Percentiles rank a stretch among this genome's conserved stretches.
Evolutionary conservation across 805 yeast genomes (phyloP).

Genomic region (Myxozyma kluyveri): DNA sequence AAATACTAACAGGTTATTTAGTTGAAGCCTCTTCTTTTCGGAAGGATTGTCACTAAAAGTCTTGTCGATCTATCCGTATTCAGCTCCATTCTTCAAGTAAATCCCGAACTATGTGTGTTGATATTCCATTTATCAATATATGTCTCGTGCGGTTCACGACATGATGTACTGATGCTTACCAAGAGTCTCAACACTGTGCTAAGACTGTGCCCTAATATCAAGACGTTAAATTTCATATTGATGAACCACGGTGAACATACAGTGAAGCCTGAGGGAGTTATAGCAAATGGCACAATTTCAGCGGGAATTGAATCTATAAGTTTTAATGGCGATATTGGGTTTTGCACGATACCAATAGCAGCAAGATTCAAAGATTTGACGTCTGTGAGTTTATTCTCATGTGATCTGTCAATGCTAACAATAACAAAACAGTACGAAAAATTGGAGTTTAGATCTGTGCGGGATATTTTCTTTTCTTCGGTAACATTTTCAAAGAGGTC

Average conservation of each 20-base stretch:
- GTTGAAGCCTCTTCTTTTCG: constrained; percentile 15
- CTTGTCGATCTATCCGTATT: constrained; percentile 5
- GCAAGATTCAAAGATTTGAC: constrained; percentile 7
- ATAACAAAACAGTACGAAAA: constrained; percentile 2
- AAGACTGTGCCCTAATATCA: constrained; percentile 7
- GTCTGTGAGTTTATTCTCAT: too few relatives aligned
- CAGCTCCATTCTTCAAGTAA: not conserved
- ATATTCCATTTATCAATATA: constrained; percentile 8
- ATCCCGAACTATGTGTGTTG: constrained; percentile 7
- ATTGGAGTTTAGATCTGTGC: constrained; percentile 11
- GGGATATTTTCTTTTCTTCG: constrained; percentile 7
- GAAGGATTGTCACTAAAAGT: constrained; percentile 2
- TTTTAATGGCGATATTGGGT: constrained; percentile 11
- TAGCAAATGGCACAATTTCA: too few relatives aligned
- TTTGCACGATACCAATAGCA: constrained; percentile 20
- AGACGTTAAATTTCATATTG: constrained; percentile 5
- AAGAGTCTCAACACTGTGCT: not conserved
- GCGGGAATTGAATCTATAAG: constrained; percentile 14
- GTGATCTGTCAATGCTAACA: constrained; percentile 13
- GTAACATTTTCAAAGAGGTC: constrained; percentile 9
- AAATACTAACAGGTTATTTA: not conserved
- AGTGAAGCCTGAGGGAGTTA: too few relatives aligned
- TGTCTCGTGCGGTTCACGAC: not conserved
- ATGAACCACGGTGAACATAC: too few relatives aligned
- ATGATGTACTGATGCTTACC: constrained; percentile 5